Conservation (phyloP, 106 monocot species). For the Allium sativum region DNA sequence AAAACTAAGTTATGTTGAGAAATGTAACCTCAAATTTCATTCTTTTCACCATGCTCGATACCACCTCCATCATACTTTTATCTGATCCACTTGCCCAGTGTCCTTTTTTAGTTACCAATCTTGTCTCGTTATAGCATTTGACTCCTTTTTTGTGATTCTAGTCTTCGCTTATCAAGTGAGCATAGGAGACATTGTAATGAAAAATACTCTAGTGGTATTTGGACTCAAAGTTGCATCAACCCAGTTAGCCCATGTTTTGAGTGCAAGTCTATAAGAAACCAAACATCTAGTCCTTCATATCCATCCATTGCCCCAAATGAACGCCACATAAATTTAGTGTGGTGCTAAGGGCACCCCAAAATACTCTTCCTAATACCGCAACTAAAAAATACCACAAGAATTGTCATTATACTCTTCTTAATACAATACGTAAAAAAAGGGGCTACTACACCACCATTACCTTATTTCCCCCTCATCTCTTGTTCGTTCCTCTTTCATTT, state of each 20-base stretch:
- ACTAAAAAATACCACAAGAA: no score
- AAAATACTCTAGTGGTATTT: conserved; percentile 38
- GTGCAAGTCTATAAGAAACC: conserved; percentile 37
- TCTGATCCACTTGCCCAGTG: conserved; percentile 23
- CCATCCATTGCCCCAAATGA: conserved; percentile 49
- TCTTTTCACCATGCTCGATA: conserved; percentile 7
- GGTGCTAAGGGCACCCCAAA: no score
- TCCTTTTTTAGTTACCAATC: conserved; percentile 9
- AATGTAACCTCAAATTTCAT: conserved; percentile 23
- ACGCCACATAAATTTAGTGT: no score
- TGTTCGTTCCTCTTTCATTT: no score
- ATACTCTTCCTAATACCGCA: no score
- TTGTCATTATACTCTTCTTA: no score
- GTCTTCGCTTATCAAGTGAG: conserved; percentile 25
- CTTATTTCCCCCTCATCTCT: no score
- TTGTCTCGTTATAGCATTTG: conserved; percentile 24
- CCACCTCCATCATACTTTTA: conserved; percentile 14
- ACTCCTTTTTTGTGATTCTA: conserved; percentile 22
- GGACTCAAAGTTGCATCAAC: conserved; percentile 38
- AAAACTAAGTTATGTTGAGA: conserved; percentile 32
- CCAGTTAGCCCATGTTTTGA: conserved; percentile 80
- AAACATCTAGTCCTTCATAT: conserved; percentile 45
- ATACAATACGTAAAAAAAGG: no score
- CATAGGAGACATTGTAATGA: conserved; percentile 36
- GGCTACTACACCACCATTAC: no score